Evolutionary conservation across 2,329 filamentous ascomycete genomes (phyloP).

Genomic region (Ophiostoma himal-ulmi): DNA sequence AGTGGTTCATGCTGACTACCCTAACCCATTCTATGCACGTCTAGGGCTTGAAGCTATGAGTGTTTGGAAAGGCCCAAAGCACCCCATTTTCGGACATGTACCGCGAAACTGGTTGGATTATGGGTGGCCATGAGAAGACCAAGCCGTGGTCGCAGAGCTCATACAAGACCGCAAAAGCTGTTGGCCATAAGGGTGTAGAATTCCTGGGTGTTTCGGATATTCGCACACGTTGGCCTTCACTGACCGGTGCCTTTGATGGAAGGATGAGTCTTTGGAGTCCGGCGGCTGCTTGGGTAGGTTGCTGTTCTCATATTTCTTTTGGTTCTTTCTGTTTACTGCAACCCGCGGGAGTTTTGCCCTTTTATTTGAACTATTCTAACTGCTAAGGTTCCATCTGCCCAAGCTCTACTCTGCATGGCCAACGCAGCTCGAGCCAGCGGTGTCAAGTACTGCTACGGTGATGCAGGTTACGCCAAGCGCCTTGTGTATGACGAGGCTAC

Average conservation of each 20-base stretch:
- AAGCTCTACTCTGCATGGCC: constrained; percentile 31
- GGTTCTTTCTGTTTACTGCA: neutral
- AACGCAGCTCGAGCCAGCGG: constrained; percentile 27
- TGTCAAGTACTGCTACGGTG: neutral
- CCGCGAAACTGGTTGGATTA: neutral
- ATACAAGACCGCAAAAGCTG: neutral
- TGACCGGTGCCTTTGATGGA: neutral
- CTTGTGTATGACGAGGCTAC: neutral
- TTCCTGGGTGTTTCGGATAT: neutral
- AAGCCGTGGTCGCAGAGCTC: neutral
- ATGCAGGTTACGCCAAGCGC: neutral
- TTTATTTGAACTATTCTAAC: neutral
- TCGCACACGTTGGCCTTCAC: neutral
- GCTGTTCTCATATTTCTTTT: neutral
- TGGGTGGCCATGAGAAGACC: neutral
- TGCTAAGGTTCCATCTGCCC: neutral
- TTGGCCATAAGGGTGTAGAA: neutral
- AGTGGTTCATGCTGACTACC: neutral
- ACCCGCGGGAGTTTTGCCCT: too few species aligned
- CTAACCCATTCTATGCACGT: neutral
- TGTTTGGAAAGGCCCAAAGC: neutral
- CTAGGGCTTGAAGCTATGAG: neutral
- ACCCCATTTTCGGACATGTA: neutral
- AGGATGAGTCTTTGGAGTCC: neutral
- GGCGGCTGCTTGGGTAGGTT: neutral